Conservation (phyloP, 1,284 basidiomycete genomes). For the Chalciporus sp. region DNA sequence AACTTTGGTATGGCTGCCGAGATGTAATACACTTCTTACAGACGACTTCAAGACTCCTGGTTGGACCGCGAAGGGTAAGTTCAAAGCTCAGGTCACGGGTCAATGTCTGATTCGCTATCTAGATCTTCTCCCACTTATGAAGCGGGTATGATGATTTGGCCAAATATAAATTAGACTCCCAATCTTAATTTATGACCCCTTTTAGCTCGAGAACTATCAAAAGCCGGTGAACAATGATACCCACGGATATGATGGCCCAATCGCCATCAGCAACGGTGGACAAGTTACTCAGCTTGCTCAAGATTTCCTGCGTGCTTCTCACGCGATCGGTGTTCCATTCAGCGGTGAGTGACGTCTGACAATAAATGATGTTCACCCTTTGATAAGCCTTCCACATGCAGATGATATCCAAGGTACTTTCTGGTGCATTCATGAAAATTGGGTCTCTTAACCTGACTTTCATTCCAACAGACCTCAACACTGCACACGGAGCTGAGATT, state of each 20-base stretch:
- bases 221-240: slow-evolving; percentile 60
- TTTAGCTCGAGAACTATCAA: slow-evolving; percentile 71
- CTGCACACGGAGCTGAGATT: slow-evolving; percentile 67
- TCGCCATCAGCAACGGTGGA: slow-evolving; percentile 71
- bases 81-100: slow-evolving; percentile 4
- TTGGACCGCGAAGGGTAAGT: slow-evolving; percentile 61
- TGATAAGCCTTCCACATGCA: slow-evolving; percentile 25
- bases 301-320: slow-evolving; percentile 67
- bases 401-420: slow-evolving; percentile 62
- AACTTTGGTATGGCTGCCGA: not conserved
- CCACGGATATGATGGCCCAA: slow-evolving; percentile 71
- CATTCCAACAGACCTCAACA: slow-evolving; percentile 49
- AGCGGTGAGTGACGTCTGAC: slow-evolving; percentile 48
- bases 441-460: not conserved
- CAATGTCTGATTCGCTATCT: slow-evolving; percentile 2
- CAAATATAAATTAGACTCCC: not conserved
- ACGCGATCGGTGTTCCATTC: slow-evolving; percentile 64
- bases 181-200: not conserved
- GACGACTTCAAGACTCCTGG: slow-evolving; percentile 76
- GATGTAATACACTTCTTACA: slow-evolving; percentile 26
- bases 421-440: not conserved
- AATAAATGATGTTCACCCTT: not conserved
- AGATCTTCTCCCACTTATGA: slow-evolving; percentile 75
- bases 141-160: slow-evolving; percentile 45
- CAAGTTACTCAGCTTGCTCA: slow-evolving; percentile 62